Evolutionary conservation across 352 stramenopile genomes (phyloP).

Genomic region (Pythium guiyangense): DNA sequence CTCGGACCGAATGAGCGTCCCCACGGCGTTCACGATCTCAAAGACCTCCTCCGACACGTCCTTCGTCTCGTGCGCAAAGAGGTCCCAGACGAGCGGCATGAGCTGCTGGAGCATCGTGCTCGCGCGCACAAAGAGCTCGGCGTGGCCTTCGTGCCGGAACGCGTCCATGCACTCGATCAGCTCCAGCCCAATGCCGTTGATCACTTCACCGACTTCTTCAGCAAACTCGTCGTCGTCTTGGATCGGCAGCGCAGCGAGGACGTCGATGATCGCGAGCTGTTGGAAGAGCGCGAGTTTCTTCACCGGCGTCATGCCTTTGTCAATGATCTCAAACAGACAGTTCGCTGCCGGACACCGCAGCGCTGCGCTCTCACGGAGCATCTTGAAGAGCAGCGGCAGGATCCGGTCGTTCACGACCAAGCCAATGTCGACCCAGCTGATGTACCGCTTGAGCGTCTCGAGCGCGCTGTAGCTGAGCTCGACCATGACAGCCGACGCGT

Average conservation of each 20-base stretch:
- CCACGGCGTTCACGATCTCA: conserved; percentile 79
- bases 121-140: conserved; percentile 39
- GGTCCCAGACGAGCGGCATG: conserved; percentile 78
- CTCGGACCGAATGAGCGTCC: conserved; percentile 64
- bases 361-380: conserved; percentile 52
- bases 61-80: conserved; percentile 80
- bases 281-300: conserved; percentile 81
- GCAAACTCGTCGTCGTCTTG: conserved; percentile 79
- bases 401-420: conserved; percentile 84
- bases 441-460: conserved; percentile 81
- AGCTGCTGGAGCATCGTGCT: conserved; percentile 58
- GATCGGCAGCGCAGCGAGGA: conserved; percentile 52
- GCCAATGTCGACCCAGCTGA: conserved; percentile 81
- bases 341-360: conserved; percentile 72
- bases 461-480: conserved; percentile 64
- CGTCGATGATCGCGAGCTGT: conserved; percentile 61
- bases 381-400: conserved; percentile 66
- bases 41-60: conserved; percentile 86
- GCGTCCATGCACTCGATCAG: conserved; percentile 77
- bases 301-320: conserved; percentile 81
- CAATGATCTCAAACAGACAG: conserved; percentile 82
- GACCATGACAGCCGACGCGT: conserved; percentile 63
- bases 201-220: conserved; percentile 76
- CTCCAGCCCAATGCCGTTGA: conserved; percentile 78
- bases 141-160: conserved; percentile 57